Evolutionary conservation across 345 rosid genomes (phyloP), one percentile per base, ranked within the genome.

Genomic region (Eucalyptus coolabah): DNA sequence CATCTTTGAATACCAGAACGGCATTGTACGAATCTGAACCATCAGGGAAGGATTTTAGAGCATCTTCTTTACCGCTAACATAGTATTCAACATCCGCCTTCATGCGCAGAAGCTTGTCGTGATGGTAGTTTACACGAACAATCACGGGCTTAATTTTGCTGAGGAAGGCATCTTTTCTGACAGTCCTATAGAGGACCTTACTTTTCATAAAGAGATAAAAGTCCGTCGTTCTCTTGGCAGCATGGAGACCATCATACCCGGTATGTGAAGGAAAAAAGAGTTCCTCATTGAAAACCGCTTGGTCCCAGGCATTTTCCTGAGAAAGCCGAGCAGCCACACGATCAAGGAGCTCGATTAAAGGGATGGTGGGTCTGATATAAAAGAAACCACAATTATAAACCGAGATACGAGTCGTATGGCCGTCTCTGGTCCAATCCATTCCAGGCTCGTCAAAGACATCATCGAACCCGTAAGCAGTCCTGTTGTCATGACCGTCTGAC

Each of bases 311-410:
- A 10, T 90, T 90, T 65, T 91, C 90, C 16, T 77, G 87, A 45
- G 93, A 89, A 54, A 93, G 77, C 81, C 94, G 87, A 50, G 59
- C 92, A 19, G 95, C 93, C 81, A 94, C 93, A 17, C 95, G 92
- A 65, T 93, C 94, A 81, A 94, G 83, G 40, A 94, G 94, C 92
- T 94, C 93, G 51, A 94, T 92, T n/a, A 90, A 89, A 37, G 94
- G 93, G 47, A 91, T 54, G 7, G 95, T 94, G 21, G 93, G 93
- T 65, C 94, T 88, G 34, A 94, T 87, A 87, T 91, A 94, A 81
- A 94, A 94, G 91, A 94, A 94, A 82, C 95, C 95, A n/a, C 93
- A 93, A 86, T 93, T 94, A 90, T 89, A 94, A 51, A 94, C 94
- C 95, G 93, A 94, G 85, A 94, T 91, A 86, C 94, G 89, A 90